Percentiles rank a stretch among this genome's conserved stretches.
Evolutionary conservation across 805 yeast species (phyloP).

Genomic region (Hermanozyma aechmeae): DNA sequence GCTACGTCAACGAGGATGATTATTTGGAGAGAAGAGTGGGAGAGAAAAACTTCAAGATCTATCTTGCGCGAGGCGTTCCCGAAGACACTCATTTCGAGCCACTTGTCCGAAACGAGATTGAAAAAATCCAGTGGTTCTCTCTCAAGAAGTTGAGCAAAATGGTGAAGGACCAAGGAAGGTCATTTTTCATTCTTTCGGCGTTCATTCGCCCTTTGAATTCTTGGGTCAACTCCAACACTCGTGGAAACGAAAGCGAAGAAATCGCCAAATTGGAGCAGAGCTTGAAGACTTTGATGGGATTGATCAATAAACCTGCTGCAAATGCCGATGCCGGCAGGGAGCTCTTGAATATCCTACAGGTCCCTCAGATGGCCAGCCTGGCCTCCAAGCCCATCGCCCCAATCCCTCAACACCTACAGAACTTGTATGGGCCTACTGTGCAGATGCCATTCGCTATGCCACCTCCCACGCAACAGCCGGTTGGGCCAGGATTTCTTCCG

Average conservation of each 20-base stretch:
- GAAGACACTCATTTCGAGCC: constrained; percentile 72
- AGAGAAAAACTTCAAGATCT: constrained; percentile 83
- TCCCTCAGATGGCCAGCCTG: no score
- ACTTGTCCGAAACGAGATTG: constrained; percentile 79
- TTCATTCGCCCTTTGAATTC: constrained; percentile 41
- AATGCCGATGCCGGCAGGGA: constrained; percentile 69
- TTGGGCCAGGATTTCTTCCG: constrained; percentile 3
- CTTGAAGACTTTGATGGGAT: constrained; percentile 56
- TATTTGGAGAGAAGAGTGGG: constrained; percentile 71
- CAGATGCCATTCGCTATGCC: no score
- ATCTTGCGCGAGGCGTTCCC: constrained; percentile 67
- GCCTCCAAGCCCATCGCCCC: background rate
- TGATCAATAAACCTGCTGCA: constrained; percentile 23
- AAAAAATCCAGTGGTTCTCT: constrained; percentile 71
- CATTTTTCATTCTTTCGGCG: constrained; percentile 38
- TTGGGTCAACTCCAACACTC: constrained; percentile 45
- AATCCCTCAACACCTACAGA: constrained; percentile 24
- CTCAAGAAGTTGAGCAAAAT: constrained; percentile 36
- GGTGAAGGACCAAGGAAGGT: constrained; percentile 25
- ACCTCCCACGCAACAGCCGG: no score
- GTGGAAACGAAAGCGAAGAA: constrained; percentile 46
- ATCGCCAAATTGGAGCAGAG: constrained; percentile 55
- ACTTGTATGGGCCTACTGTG: constrained; percentile 8
- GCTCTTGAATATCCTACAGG: constrained; percentile 50
- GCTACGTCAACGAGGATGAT: constrained; percentile 57